Evolutionary conservation across 768 basidiomycete species (phyloP).

Genomic region (Stropharia rugosoannulata): DNA sequence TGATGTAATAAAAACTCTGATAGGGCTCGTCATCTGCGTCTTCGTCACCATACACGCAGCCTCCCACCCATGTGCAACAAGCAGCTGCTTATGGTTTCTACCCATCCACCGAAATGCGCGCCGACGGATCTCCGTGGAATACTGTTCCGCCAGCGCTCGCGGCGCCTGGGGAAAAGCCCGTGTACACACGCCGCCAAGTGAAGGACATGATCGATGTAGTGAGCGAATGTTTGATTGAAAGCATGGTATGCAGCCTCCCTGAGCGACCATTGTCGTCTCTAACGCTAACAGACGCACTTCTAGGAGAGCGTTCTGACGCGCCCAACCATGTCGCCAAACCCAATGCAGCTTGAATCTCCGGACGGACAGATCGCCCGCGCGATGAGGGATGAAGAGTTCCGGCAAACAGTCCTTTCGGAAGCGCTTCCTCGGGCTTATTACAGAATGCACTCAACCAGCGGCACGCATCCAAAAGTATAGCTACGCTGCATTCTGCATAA

Average conservation of each 20-base stretch:
- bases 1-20: conserved; percentile 10
- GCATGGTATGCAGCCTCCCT: conserved; percentile 21
- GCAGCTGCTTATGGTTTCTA: conserved; percentile 11
- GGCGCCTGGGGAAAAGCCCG: conserved; percentile 19
- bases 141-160: conserved; percentile 10
- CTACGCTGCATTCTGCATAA: background rate
- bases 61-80: conserved; percentile 16
- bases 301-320: conserved; percentile 23
- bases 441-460: conserved; percentile 18
- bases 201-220: conserved; percentile 29
- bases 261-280: background rate
- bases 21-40: conserved; percentile 26
- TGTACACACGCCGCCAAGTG: conserved; percentile 31
- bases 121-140: conserved; percentile 14
- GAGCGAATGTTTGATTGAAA: conserved; percentile 26
- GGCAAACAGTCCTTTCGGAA: conserved; percentile 22
- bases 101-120: conserved; percentile 7
- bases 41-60: conserved; percentile 24
- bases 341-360: conserved; percentile 14
- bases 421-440: conserved; percentile 23
- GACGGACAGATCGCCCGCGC: conserved; percentile 19
- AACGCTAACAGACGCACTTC: background rate
- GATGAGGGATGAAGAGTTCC: conserved; percentile 20
- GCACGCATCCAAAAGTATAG: conserved; percentile 11
- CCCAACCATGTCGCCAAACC: conserved; percentile 8